Conservation (phyloP, 2,329 filamentous ascomycete species). For the Aspergillus sp. region DNA sequence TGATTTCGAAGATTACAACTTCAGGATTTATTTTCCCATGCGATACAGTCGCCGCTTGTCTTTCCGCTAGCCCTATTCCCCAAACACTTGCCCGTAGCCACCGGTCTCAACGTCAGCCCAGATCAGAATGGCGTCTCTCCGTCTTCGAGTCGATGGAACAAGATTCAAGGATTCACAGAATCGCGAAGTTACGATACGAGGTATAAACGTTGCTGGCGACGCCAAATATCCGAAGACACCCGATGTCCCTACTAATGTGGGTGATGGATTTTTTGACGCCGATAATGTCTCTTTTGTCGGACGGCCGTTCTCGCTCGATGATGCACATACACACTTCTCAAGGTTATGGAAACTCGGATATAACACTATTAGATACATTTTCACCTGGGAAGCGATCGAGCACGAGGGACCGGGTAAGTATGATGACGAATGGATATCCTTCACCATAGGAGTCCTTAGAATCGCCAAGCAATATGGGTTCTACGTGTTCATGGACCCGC, state of each 20-base stretch:
- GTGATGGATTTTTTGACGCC: slow-evolving; percentile 83
- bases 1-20: background rate
- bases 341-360: slow-evolving; percentile 86
- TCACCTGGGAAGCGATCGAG: slow-evolving; percentile 99
- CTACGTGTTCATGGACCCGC: slow-evolving; percentile 97
- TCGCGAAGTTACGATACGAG: slow-evolving; percentile 83
- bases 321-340: slow-evolving; percentile 83
- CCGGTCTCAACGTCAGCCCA: background rate
- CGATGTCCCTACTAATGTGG: slow-evolving; percentile 75
- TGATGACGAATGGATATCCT: slow-evolving; percentile 89
- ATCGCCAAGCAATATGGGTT: slow-evolving; percentile 88
- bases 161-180: slow-evolving; percentile 79
- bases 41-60: background rate
- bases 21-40: background rate
- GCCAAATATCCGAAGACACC: slow-evolving; percentile 84
- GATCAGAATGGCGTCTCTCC: slow-evolving; percentile 66
- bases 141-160: slow-evolving; percentile 79
- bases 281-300: slow-evolving; percentile 87
- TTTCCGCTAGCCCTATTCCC: background rate
- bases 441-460: slow-evolving; percentile 82
- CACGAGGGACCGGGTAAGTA: slow-evolving; percentile 86
- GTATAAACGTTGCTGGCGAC: slow-evolving; percentile 91
- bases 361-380: slow-evolving; percentile 94
- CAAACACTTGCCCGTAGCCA: background rate
- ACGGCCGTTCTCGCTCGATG: slow-evolving; percentile 77